Evolutionary conservation across 352 stramenopile species (phyloP), one percentile per base, ranked within the genome.

Genomic region (Globisporangium sylvaticum): DNA sequence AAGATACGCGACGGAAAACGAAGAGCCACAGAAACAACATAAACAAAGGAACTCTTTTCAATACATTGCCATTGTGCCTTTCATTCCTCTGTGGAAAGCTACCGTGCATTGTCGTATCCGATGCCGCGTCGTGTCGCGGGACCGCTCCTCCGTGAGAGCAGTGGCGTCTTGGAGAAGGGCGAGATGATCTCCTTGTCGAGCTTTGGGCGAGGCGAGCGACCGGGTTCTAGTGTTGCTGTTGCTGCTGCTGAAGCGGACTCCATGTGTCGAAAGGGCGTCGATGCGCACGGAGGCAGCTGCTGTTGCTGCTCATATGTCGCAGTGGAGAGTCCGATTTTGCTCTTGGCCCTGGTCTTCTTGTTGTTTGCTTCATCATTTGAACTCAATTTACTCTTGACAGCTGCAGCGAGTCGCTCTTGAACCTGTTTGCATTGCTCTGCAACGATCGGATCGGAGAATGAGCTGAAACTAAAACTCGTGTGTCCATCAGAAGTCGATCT

Each of bases 81-180:
- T 54, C 32, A 22, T 39, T 54, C 39, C n/a, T 34, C 24, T 34
- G 15, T 34, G 9, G 25, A 3, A 56, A 53, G 31, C 69, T 72
- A 91, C 0, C 81, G 78, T 39, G 82, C 82, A 52, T 92, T 91
- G 55, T 90, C 77, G 48, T 80, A 89, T 3, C 79, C 79, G 9
- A 68, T 82, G 27, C 79, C 79, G 57, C 74, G 75, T 32, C 76
- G 72, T 32, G 76, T 70, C 46, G 60, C 68, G 42, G 65, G 22
- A 10, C n/a, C 12, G 69, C 61, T 52, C 10, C 78, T 76, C 12
- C 80, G 71, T 24, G 84, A 89, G 39, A 90, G 66, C 63, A 92
- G 72, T 4, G 79, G 79, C 12, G 84, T 88, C 24, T 78, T 81
- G 4, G 84, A 92, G 46, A 91, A 91, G 2, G 83, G 84, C 8